A percentile compares a stretch with the other conserved stretches of the same genome.
phyloP scores from a whole-genome alignment of 1,139 yeast species.

The Geotrichum carabidarum region DNA sequence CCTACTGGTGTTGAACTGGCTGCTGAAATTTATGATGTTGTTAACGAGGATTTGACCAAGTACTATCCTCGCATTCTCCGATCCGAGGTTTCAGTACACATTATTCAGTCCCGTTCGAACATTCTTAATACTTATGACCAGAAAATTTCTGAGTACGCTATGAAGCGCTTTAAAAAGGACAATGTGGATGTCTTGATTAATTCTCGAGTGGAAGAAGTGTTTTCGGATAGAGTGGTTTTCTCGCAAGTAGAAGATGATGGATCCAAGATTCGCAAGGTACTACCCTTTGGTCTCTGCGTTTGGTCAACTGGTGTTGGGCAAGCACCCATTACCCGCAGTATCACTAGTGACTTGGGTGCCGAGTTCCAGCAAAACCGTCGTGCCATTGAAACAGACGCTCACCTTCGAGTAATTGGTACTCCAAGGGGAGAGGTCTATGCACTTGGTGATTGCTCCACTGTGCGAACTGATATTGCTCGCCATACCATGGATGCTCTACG shows the following conservation, averaged over 20 bases:
- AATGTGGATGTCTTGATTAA: conserved; percentile 54
- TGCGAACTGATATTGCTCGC: conserved; percentile 48
- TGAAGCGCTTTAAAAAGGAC: conserved; percentile 54
- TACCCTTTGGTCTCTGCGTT: conserved; percentile 57
- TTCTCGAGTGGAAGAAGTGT: conserved; percentile 53
- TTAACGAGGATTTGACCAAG: conserved; percentile 54
- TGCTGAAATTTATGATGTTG: conserved; percentile 55
- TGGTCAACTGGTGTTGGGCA: conserved; percentile 70
- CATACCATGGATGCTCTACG: conserved; percentile 39
- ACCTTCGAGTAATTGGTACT: conserved; percentile 56
- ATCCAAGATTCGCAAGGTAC: conserved; percentile 41
- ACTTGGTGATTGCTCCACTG: conserved; percentile 62
- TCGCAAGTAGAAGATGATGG: conserved; percentile 45
- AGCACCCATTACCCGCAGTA: conserved; percentile 50
- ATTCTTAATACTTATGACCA: conserved; percentile 61
- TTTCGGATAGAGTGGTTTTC: conserved; percentile 51
- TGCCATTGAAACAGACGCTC: conserved; percentile 65
- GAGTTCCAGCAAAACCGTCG: conserved; percentile 49
- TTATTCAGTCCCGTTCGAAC: conserved; percentile 59
- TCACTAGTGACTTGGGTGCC: conserved; percentile 43
- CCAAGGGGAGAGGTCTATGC: conserved; percentile 61
- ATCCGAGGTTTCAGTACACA: conserved; percentile 57
- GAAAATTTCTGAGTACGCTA: conserved; percentile 56
- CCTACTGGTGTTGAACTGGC: conserved; percentile 70
- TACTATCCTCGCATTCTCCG: conserved; percentile 53